Evolutionary conservation across 352 stramenopile species (phyloP), one percentile per base, ranked within the genome.

Genomic region (Globisporangium iwayamae): DNA sequence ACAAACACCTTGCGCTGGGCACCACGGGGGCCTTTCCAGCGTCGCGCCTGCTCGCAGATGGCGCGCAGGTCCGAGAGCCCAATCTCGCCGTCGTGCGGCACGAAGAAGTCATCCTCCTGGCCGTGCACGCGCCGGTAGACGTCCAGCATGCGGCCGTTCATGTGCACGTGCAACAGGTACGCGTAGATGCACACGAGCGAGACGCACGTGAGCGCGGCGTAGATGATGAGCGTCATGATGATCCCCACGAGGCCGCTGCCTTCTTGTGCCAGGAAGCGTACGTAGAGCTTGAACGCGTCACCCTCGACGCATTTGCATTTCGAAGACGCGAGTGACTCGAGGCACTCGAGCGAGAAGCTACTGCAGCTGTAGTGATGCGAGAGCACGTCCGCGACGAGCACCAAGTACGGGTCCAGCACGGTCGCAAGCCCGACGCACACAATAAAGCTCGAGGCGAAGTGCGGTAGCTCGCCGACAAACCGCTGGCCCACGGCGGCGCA

Each of bases 81-180:
- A 18, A 97, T 63, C 51, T 97, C 91, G 53, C 86, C 80, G 69
- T 97, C 90, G 47, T 97, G 79, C n/a, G 91, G 91, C 14, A 97
- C 67, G 62, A 96, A 96, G 50, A 97, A 93, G 1, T 77, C 58
- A 51, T 75, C 65, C 50, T 94, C 82, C 9, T 81, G 74, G 9
- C 71, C 84, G 63, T 95, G 83, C 9, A 96, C 61, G 22, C 90
- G 85, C 1, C 85, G 74, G 60, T 96, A 96, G 6, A 92, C 72
- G 62, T 97, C 90, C 7, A 96, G 75, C 83, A 97, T 93, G 51
- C 90, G 83, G 13, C 89, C 90, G 66, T 96, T 96, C 81, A 95
- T 93, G 79, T 97, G 90, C 6, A 94, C 71, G 59, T 92, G 77
- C 9, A 96, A 76, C 32, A 97, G 66, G 61, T 96, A 96, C 60